A percentile compares a stretch with the other conserved stretches of the same genome.
These are phyloP conservation scores for Corylus americana DNA, from an alignment of 306 rosid species.

Conservation along the genomic window DNA sequence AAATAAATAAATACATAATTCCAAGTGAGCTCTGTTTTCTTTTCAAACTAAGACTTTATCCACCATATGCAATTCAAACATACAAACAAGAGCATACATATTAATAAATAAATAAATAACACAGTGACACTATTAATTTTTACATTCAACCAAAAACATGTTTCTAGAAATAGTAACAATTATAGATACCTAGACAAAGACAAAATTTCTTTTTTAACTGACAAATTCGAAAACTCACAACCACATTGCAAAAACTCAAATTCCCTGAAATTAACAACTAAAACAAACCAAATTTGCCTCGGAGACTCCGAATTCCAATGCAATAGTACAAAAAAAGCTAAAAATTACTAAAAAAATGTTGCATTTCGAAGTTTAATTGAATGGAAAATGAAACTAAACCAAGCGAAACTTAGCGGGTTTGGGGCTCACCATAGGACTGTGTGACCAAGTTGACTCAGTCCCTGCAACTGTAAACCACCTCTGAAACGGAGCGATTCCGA, in stretches of 20 bases:
- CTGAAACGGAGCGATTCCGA: slow-evolving; percentile 37
- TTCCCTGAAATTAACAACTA: slow-evolving; percentile 16
- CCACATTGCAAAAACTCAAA: neutral
- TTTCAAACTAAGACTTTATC: slow-evolving; percentile 9
- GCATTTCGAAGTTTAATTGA: slow-evolving; percentile 25
- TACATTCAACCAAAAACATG: neutral
- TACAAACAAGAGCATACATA: neutral
- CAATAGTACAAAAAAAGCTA: slow-evolving; percentile 10
- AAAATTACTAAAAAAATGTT: neutral
- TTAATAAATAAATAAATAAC: neutral
- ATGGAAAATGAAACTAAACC: slow-evolving; percentile 4
- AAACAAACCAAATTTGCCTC: neutral
- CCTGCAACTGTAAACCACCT: slow-evolving; percentile 32
- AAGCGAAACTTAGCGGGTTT: neutral
- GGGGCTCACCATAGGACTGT: slow-evolving; percentile 66
- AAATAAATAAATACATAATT: slow-evolving; percentile 29
- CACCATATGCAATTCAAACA: slow-evolving; percentile 26
- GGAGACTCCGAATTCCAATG: slow-evolving; percentile 12
- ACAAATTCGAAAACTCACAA: neutral
- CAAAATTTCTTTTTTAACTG: neutral
- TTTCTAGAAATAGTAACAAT: neutral
- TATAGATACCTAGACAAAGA: neutral
- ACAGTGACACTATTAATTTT: neutral
- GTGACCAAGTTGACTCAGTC: slow-evolving; percentile 48
- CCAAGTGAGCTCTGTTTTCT: slow-evolving; percentile 16